Conservation (phyloP, 805 yeast species). For the Hanseniaspora lindneri region DNA sequence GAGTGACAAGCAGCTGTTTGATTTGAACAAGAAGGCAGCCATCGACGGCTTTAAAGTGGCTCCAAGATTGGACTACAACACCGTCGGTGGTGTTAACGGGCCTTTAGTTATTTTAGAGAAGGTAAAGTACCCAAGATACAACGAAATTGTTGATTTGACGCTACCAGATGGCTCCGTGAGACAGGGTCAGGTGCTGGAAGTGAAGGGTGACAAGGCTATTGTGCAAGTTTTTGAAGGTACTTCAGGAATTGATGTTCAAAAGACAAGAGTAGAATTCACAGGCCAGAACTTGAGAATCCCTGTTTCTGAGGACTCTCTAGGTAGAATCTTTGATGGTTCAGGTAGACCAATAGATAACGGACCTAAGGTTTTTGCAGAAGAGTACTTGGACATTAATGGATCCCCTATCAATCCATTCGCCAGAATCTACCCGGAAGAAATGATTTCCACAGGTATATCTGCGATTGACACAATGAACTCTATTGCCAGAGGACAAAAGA, state of each 20-base stretch:
- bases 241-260: constrained; percentile 95
- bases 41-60: constrained; percentile 82
- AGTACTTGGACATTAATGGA: constrained; percentile 94
- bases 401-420: constrained; percentile 97
- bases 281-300: constrained; percentile 88
- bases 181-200: constrained; percentile 97
- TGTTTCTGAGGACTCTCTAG: constrained; percentile 92
- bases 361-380: constrained; percentile 97
- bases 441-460: constrained; percentile 97
- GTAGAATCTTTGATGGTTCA: constrained; percentile 97
- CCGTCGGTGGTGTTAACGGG: constrained; percentile 97
- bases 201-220: constrained; percentile 90
- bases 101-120: constrained; percentile 86
- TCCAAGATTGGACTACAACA: constrained; percentile 86
- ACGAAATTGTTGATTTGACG: constrained; percentile 93
- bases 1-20: constrained; percentile 38
- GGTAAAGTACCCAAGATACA: constrained; percentile 79
- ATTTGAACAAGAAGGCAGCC: constrained; percentile 82
- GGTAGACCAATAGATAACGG: constrained; percentile 98
- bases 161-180: constrained; percentile 89
- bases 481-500: constrained; percentile 99
- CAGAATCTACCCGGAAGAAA: constrained; percentile 98
- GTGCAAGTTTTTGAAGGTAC: constrained; percentile 99
- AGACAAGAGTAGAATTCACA: constrained; percentile 93
- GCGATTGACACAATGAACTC: constrained; percentile 99